phyloP scores from a whole-genome alignment of 228 moss, liverwort and hornwort genomes.

The Sphagnum magellanicum region DNA sequence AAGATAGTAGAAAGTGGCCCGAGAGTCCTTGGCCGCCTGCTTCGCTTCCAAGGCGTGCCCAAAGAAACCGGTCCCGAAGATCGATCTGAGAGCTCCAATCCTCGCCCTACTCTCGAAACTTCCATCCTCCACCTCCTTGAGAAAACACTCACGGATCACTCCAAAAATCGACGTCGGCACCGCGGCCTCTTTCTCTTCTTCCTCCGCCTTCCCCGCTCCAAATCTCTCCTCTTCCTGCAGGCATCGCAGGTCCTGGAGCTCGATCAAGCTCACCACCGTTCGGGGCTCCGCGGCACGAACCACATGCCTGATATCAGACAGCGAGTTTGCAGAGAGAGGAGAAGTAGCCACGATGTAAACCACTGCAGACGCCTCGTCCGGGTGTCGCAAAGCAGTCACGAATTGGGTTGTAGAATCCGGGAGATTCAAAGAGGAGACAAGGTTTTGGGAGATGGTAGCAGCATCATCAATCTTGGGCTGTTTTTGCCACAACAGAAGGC shows the following conservation, averaged over 20 bases:
- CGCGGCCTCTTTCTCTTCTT: not conserved
- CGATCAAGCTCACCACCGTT: conserved; percentile 45
- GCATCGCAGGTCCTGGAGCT: conserved; percentile 18
- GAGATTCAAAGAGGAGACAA: conserved; percentile 30
- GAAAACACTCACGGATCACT: not conserved
- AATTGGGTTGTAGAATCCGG: conserved; percentile 35
- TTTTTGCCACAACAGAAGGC: not conserved
- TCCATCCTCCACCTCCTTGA: not conserved
- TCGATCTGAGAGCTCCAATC: not conserved
- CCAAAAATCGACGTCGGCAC: not conserved
- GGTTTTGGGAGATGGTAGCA: conserved; percentile 13
- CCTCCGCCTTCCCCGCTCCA: too few relatives aligned
- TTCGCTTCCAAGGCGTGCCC: not conserved
- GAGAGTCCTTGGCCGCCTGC: not conserved
- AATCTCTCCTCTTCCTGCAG: conserved; percentile 35
- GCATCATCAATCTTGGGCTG: conserved; percentile 22
- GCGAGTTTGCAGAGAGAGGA: conserved; percentile 41
- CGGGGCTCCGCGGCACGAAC: conserved; percentile 34
- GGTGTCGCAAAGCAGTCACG: conserved; percentile 40
- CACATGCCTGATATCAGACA: conserved; percentile 31
- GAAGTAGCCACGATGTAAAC: conserved; percentile 44
- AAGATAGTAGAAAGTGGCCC: not conserved
- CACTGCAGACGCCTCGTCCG: conserved; percentile 25
- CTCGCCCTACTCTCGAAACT: not conserved
- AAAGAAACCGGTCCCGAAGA: not conserved